Evolutionary conservation across 2,329 filamentous ascomycete species (phyloP), one percentile per base, ranked within the genome.

Genomic region (Fusarium multiceps): DNA sequence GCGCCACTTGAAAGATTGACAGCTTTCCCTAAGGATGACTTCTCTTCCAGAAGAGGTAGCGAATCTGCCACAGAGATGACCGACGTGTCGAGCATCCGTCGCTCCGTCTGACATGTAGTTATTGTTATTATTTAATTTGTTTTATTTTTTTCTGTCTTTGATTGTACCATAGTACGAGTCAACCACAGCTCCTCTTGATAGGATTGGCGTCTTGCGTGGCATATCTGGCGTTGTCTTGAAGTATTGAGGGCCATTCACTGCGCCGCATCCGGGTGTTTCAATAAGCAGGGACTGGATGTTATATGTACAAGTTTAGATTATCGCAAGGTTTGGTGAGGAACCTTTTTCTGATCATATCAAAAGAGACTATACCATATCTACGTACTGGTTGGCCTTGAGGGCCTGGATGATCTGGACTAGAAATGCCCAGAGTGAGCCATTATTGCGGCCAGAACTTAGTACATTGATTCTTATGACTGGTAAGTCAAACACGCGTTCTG

Each of bases 51-150:
- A 30, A 74, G 78, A 61, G 76, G 75, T n/a, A 81, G 79, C 55
- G 79, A 82, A 59, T 80, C 78, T 10, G 79, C 73, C 18, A 80
- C 78, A 6, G 80, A 82, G 58, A 73, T 81, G 71, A 78, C 76
- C 27, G 75, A 78, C 3, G 66, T 79, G 21, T 54, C 68, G 7
- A 77, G 71, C 55, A 49, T 63, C 25, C 63, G 59, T 25, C 71
- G 72, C 37, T 63, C 67, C 18, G 71, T 64, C 30, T 76, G 68
- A 57, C 11, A 25, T 9, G 9, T 4, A 2, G 14, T 14, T 21
- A 18, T 12, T n/a, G 3, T 9, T 12, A 4, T 9, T n/a, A 11
- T 47, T 18, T 34, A 3, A 7, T 55, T 47, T 42, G 6, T 56
- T 34, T 13, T 28, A 28, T 14, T 23, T 25, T 25, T 59, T 16